phyloP scores from a whole-genome alignment of 495 filamentous ascomycete species.

The Penicillium nucicola region DNA sequence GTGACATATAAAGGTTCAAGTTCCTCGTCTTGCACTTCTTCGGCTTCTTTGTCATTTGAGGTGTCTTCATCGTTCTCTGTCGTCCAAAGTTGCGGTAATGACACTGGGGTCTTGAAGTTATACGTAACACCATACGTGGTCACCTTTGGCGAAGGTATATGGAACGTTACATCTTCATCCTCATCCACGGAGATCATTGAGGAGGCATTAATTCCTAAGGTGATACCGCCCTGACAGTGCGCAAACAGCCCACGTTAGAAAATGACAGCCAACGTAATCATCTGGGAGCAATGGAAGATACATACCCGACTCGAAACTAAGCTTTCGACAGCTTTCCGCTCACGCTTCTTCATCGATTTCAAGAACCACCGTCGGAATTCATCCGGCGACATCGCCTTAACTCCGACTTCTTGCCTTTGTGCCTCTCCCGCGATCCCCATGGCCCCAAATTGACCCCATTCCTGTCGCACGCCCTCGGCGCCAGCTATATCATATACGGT shows the following conservation, averaged over 20 bases:
- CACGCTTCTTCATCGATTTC: slow-evolving; percentile 42
- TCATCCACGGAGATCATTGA: slow-evolving; percentile 31
- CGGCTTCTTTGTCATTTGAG: background rate
- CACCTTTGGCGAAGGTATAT: slow-evolving; percentile 23
- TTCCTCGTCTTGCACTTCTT: slow-evolving; percentile 10
- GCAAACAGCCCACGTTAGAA: slow-evolving; percentile 6
- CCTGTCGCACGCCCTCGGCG: slow-evolving; percentile 39
- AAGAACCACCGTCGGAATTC: slow-evolving; percentile 52
- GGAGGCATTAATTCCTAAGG: slow-evolving; percentile 40
- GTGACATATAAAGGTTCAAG: slow-evolving; percentile 22
- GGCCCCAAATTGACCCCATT: slow-evolving; percentile 35
- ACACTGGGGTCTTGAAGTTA: slow-evolving; percentile 35
- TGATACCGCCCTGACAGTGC: slow-evolving; percentile 30
- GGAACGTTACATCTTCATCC: slow-evolving; percentile 29
- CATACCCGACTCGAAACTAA: slow-evolving; percentile 44
- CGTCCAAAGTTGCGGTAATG: slow-evolving; percentile 19
- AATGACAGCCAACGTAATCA: background rate
- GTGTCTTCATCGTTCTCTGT: slow-evolving; percentile 14
- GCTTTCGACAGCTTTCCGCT: slow-evolving; percentile 37
- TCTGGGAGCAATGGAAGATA: slow-evolving; percentile 7
- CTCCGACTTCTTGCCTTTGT: slow-evolving; percentile 34
- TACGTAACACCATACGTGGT: slow-evolving; percentile 29
- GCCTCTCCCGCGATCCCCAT: slow-evolving; percentile 35
- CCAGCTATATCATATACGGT: slow-evolving; percentile 53
- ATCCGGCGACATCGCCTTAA: slow-evolving; percentile 40